phyloP scores from a whole-genome alignment of 2,329 filamentous ascomycete species.

The Ophiostoma populinum region DNA sequence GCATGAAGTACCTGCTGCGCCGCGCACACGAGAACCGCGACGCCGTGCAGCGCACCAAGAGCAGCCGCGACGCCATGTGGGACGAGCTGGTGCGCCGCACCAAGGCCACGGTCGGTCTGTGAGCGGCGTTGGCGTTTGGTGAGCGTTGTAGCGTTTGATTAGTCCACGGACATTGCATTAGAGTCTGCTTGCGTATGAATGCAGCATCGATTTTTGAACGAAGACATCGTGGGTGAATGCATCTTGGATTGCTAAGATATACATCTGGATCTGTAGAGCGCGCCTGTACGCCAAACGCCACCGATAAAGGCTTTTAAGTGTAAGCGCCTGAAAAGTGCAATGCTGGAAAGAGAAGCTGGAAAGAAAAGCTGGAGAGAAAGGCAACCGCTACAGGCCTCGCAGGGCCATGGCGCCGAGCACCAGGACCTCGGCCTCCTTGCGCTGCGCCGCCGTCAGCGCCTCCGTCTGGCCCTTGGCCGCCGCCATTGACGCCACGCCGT shows the following conservation, averaged over 20 bases:
- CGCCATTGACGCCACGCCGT: slow-evolving; percentile 32
- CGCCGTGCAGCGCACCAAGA: slow-evolving; percentile 44
- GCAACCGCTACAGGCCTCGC: slow-evolving; percentile 32
- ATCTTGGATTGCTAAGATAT: no score
- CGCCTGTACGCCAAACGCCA: no score
- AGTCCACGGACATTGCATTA: no score
- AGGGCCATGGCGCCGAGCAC: slow-evolving; percentile 65
- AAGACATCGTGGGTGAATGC: no score
- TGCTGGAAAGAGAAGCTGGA: neutral
- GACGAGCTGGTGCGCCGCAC: slow-evolving; percentile 40
- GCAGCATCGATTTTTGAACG: no score
- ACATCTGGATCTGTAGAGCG: no score
- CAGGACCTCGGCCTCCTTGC: slow-evolving; percentile 45
- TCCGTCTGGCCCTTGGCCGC: slow-evolving; percentile 13
- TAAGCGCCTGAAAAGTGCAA: no score
- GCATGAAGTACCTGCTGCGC: slow-evolving; percentile 65
- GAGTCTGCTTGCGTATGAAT: no score
- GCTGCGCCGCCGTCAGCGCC: slow-evolving; percentile 19
- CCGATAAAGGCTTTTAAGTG: no score
- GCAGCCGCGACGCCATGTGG: slow-evolving; percentile 45
- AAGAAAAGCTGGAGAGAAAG: neutral
- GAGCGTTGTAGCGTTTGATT: neutral
- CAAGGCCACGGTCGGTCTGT: slow-evolving; percentile 14
- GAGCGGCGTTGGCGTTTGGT: no score
- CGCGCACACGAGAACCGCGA: slow-evolving; percentile 61